phyloP scores from a whole-genome alignment of 305 asterid species.

The Fraxinus paxiana region DNA sequence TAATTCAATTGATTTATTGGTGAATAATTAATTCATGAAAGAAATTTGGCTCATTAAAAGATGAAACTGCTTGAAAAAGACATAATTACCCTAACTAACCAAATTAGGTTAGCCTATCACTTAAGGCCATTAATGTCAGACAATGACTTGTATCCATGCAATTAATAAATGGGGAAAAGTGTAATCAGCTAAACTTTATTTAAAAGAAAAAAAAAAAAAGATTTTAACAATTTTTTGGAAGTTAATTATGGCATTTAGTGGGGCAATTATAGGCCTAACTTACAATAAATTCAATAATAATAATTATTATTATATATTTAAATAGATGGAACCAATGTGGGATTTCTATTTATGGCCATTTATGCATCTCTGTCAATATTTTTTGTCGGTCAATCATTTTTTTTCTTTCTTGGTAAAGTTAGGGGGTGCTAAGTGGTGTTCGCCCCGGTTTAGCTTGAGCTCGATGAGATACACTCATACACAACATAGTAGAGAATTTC shows the following conservation, averaged over 20 bases:
- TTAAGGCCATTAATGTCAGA: background rate
- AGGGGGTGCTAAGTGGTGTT: no score
- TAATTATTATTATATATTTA: conserved; percentile 5
- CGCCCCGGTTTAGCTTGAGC: no score
- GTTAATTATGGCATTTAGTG: conserved; percentile 37
- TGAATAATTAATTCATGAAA: background rate
- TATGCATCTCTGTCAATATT: conserved; percentile 26
- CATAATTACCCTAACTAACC: background rate
- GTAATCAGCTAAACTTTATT: conserved; percentile 25
- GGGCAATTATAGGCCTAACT: conserved; percentile 43
- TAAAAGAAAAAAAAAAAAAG: background rate
- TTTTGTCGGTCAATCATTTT: background rate
- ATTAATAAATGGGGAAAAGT: conserved; percentile 34
- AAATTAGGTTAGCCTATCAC: background rate
- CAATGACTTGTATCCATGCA: conserved; percentile 16
- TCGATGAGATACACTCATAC: no score
- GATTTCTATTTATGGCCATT: conserved; percentile 28
- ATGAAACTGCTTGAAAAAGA: background rate
- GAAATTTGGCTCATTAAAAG: background rate
- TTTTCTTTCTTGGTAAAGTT: no score
- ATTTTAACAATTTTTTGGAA: conserved; percentile 1
- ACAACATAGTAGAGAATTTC: no score
- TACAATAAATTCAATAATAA: conserved; percentile 30
- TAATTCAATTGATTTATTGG: conserved; percentile 11
- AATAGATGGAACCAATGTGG: conserved; percentile 34